phyloP scores from a whole-genome alignment of 441 rosid genomes.

The Eutrema salsugineum region DNA sequence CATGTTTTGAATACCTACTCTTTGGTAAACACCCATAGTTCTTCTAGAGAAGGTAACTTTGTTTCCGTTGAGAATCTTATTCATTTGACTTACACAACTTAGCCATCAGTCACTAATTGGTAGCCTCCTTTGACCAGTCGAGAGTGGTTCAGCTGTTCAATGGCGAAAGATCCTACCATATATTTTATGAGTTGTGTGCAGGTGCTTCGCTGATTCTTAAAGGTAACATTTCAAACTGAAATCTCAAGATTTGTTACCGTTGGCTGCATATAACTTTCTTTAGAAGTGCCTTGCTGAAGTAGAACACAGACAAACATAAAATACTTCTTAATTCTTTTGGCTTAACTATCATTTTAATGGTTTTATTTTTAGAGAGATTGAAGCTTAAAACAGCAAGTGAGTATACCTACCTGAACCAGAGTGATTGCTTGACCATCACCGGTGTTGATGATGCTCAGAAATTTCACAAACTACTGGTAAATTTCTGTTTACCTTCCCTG shows the following conservation, averaged over 20 bases:
- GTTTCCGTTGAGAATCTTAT: slow-evolving; percentile 17
- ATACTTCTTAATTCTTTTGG: neutral
- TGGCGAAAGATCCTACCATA: slow-evolving; percentile 94
- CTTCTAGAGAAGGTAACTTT: slow-evolving; percentile 87
- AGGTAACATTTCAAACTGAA: slow-evolving; percentile 48
- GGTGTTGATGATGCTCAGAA: slow-evolving; percentile 76
- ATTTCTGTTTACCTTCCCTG: slow-evolving; percentile 14
- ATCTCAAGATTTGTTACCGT: neutral
- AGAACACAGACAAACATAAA: neutral
- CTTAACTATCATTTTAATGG: neutral
- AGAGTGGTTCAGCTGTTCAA: slow-evolving; percentile 86
- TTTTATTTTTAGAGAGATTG: slow-evolving; percentile 58
- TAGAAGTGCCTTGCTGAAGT: neutral
- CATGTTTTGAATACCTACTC: slow-evolving; percentile 22
- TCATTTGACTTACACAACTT: slow-evolving; percentile 15
- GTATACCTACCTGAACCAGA: slow-evolving; percentile 84
- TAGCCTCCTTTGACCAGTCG: slow-evolving; percentile 60
- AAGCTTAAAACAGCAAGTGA: slow-evolving; percentile 75
- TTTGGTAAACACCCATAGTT: slow-evolving; percentile 40
- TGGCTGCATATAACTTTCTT: neutral
- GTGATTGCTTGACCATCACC: slow-evolving; percentile 72
- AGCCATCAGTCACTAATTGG: slow-evolving; percentile 29
- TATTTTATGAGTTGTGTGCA: slow-evolving; percentile 94
- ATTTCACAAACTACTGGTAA: slow-evolving; percentile 74
- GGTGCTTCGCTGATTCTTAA: slow-evolving; percentile 84